A percentile compares a stretch with the other conserved stretches of the same genome.
phyloP scores from a whole-genome alignment of 2,329 filamentous ascomycete species.

The Curvularia lunata region DNA sequence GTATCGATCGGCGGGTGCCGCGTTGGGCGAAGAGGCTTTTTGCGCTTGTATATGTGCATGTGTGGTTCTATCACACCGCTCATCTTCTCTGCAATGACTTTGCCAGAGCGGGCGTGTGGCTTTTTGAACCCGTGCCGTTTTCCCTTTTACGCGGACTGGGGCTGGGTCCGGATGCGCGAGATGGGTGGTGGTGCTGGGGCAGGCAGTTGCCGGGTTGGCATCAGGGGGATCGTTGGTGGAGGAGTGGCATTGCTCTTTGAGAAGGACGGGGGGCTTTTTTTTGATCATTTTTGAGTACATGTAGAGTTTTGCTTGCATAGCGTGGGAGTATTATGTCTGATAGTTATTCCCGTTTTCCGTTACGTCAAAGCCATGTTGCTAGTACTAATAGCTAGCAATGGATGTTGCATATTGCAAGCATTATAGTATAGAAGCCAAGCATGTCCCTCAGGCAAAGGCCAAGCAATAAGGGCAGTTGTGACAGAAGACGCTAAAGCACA shows the following conservation, averaged over 20 bases:
- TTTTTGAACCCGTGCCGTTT: slow-evolving; percentile 81
- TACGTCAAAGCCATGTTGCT: too few relatives aligned
- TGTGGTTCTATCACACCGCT: slow-evolving; percentile 73
- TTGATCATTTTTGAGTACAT: too few relatives aligned
- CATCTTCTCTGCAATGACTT: slow-evolving; percentile 77
- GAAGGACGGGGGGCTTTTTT: not conserved
- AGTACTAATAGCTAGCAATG: too few relatives aligned
- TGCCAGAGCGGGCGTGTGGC: slow-evolving; percentile 73
- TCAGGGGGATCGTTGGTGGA: slow-evolving; percentile 68
- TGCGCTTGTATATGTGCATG: slow-evolving; percentile 67
- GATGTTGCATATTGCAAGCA: too few relatives aligned
- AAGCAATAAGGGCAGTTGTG: not conserved
- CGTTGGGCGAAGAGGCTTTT: slow-evolving; percentile 55
- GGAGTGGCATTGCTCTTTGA: slow-evolving; percentile 59
- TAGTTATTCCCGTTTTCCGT: too few relatives aligned
- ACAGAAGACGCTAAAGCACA: not conserved
- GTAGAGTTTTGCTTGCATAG: too few relatives aligned
- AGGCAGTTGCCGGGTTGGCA: slow-evolving; percentile 64
- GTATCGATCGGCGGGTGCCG: slow-evolving; percentile 52
- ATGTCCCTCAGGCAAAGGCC: not conserved
- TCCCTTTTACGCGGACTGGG: slow-evolving; percentile 73
- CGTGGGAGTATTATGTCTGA: too few relatives aligned
- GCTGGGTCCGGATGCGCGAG: slow-evolving; percentile 62
- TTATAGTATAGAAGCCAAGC: too few relatives aligned
- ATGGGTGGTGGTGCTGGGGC: slow-evolving; percentile 73